phyloP scores from a whole-genome alignment of 495 filamentous ascomycete species.

The Talaromyces proteolyticus region DNA sequence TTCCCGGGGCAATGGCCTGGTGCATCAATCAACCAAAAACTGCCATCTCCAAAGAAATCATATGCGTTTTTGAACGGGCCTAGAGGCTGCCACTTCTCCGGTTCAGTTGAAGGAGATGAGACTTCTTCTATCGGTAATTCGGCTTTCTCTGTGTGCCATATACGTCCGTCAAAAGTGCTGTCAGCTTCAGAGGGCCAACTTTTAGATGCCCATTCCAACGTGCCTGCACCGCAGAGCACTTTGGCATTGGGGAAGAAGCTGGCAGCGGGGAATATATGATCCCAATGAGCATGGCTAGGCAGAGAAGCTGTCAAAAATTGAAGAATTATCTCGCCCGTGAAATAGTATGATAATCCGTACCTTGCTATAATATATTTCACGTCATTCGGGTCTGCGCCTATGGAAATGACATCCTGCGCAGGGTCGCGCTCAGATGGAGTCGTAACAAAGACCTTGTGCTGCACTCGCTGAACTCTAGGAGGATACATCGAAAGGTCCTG shows the following conservation, averaged over 20 bases:
- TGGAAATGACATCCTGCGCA: neutral
- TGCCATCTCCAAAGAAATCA: constrained; percentile 23
- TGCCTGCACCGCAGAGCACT: neutral
- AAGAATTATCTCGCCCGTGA: too few species aligned
- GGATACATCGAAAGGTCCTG: constrained; percentile 1
- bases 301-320: too few species aligned
- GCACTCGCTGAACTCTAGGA: neutral
- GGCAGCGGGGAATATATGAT: neutral
- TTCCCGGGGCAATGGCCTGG: constrained; percentile 23
- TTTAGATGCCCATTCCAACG: neutral
- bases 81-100: constrained; percentile 7
- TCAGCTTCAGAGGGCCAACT: neutral
- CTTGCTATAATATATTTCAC: constrained; percentile 2
- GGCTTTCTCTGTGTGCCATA: neutral
- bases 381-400: neutral
- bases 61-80: constrained; percentile 22
- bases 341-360: too few species aligned
- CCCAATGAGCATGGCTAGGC: neutral
- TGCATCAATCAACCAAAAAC: constrained; percentile 25
- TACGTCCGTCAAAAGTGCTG: neutral
- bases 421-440: neutral
- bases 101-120: neutral
- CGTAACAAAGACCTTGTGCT: neutral
- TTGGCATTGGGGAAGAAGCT: constrained; percentile 1
- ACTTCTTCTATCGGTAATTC: neutral